These are phyloP conservation scores for Adenanthera pavonina DNA, from an alignment of 306 rosid genomes.

Conservation along the genomic window DNA sequence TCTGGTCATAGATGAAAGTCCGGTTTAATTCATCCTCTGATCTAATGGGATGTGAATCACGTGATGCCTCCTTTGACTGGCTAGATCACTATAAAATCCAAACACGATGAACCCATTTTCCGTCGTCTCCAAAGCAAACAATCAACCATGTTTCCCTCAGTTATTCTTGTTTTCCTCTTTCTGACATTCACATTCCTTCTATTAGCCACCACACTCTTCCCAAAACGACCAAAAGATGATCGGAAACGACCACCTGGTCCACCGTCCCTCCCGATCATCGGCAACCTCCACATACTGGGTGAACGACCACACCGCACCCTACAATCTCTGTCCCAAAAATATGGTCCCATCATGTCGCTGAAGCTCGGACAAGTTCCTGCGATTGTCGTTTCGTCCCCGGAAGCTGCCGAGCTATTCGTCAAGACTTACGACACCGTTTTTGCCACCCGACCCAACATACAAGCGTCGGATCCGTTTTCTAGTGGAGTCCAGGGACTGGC, in stretches of 20 bases:
- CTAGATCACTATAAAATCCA: no score
- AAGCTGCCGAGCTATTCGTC: not conserved
- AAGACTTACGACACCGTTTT: not conserved
- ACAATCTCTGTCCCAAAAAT: slow-evolving; percentile 30
- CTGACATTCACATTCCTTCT: not conserved
- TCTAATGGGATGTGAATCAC: no score
- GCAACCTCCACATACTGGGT: slow-evolving; percentile 40
- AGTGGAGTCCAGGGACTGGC: not conserved
- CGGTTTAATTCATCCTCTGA: no score
- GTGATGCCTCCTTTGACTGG: no score
- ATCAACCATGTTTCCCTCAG: not conserved
- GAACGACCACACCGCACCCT: slow-evolving; percentile 32
- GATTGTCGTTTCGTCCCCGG: not conserved
- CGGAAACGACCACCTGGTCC: slow-evolving; percentile 42
- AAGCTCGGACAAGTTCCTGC: not conserved
- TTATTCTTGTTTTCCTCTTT: not conserved
- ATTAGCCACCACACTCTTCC: not conserved
- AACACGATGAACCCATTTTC: no score
- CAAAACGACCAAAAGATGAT: not conserved
- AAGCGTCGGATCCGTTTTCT: not conserved
- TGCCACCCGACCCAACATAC: not conserved
- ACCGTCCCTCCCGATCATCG: slow-evolving; percentile 35
- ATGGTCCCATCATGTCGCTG: slow-evolving; percentile 46
- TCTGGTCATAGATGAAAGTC: no score
- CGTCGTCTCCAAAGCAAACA: not conserved